Conservation (phyloP, 2,329 filamentous ascomycete genomes). For the Aureobasidium pullulans region DNA sequence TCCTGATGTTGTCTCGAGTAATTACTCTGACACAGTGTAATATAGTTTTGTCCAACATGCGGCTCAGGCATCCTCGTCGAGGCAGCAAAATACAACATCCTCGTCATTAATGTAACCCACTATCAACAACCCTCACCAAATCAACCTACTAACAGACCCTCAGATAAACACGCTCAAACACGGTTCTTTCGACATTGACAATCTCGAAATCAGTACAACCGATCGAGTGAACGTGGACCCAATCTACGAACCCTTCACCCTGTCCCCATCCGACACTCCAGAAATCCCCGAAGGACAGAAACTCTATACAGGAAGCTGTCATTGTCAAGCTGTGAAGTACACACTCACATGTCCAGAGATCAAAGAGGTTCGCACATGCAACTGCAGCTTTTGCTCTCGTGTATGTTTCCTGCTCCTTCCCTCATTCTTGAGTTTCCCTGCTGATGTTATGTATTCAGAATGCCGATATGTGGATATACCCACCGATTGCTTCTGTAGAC, state of each 20-base stretch:
- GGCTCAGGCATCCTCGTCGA: not conserved
- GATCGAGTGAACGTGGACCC: not conserved
- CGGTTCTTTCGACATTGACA: not conserved
- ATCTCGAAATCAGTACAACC: not conserved
- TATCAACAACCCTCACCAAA: too few relatives aligned
- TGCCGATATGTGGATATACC: constrained; percentile 10
- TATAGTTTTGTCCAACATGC: constrained; percentile 4
- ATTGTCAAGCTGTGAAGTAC: constrained; percentile 6
- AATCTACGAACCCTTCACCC: not conserved
- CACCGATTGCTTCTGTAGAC: not conserved
- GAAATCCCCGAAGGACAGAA: not conserved
- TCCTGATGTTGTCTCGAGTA: not conserved
- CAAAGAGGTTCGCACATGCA: not conserved
- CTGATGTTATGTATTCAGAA: not conserved
- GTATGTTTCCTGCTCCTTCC: not conserved
- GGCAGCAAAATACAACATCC: not conserved
- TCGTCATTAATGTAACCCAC: not conserved
- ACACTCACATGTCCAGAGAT: not conserved
- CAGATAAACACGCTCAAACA: constrained; percentile 1
- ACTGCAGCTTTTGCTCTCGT: constrained; percentile 9
- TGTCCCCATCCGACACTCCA: not conserved
- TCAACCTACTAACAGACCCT: not conserved
- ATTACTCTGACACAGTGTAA: too few relatives aligned
- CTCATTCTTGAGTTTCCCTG: not conserved
- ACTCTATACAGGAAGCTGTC: constrained; percentile 10